Evolutionary conservation across 1,284 basidiomycete species (phyloP).

Genomic region (Rhodotorula sp.): DNA sequence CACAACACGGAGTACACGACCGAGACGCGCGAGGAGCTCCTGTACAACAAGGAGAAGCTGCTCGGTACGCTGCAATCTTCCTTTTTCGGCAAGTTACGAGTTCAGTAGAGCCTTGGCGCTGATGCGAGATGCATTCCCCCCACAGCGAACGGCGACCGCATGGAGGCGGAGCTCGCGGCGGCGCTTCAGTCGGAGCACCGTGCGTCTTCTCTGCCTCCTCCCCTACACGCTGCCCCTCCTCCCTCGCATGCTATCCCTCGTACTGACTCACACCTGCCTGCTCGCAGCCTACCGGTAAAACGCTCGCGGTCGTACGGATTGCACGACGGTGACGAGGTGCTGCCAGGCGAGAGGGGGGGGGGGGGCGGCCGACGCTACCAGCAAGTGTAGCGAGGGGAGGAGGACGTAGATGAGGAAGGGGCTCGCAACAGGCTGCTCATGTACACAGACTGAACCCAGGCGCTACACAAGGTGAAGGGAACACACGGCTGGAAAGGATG

Average conservation of each 20-base stretch:
- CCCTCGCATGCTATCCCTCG: neutral
- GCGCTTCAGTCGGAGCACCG: constrained; percentile 70
- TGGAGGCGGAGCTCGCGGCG: constrained; percentile 94
- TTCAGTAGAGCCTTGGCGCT: no score
- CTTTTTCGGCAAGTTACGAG: no score
- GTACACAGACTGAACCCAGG: neutral
- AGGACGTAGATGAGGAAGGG: neutral
- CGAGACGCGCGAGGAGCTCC: constrained; percentile 95
- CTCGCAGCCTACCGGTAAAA: constrained; percentile 1
- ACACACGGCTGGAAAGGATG: no score
- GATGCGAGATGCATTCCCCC: neutral
- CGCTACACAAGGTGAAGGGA: neutral
- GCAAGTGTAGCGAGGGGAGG: no score
- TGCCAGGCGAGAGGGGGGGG: no score
- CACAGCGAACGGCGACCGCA: constrained; percentile 89
- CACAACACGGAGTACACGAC: constrained; percentile 86
- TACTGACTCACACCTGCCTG: neutral
- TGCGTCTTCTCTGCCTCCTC: constrained; percentile 21
- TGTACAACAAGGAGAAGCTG: constrained; percentile 87
- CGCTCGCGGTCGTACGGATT: no score
- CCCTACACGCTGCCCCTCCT: constrained; percentile 4
- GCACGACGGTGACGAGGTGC: no score
- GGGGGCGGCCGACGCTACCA: no score
- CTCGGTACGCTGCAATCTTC: constrained; percentile 26
- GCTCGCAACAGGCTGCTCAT: neutral